These are phyloP conservation scores for Xylaria grammica DNA, from an alignment of 495 filamentous ascomycete genomes.

Conservation along the genomic window DNA sequence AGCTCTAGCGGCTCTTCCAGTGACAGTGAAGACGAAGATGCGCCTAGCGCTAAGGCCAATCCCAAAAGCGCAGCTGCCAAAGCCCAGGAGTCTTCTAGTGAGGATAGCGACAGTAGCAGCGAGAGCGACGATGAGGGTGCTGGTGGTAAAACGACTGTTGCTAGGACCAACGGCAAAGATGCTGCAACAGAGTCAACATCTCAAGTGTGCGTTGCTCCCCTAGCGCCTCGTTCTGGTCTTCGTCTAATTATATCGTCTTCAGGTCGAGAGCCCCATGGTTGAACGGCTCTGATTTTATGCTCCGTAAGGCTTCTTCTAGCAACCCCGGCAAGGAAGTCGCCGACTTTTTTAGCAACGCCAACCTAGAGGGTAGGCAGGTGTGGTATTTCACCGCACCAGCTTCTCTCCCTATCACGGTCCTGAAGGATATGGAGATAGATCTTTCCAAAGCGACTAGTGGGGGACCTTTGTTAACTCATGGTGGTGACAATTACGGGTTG, in stretches of 20 bases:
- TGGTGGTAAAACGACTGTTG: conserved; percentile 27
- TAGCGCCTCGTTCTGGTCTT: not conserved
- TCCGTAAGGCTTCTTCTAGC: conserved; percentile 40
- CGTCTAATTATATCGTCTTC: conserved; percentile 7
- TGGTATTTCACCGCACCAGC: conserved; percentile 58
- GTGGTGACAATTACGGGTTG: conserved; percentile 47
- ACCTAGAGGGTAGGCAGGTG: conserved; percentile 53
- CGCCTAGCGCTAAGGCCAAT: not conserved
- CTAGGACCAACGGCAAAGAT: conserved; percentile 34
- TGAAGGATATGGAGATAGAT: conserved; percentile 52
- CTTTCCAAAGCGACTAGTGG: conserved; percentile 43
- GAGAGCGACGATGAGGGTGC: conserved; percentile 40
- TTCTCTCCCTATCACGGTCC: conserved; percentile 52
- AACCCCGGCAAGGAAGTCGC: conserved; percentile 39
- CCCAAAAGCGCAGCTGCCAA: not conserved
- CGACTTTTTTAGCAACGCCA: conserved; percentile 47
- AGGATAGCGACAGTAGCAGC: conserved; percentile 34
- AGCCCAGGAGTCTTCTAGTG: conserved; percentile 9
- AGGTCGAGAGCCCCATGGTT: conserved; percentile 34
- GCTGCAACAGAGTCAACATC: conserved; percentile 15
- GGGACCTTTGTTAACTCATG: conserved; percentile 43
- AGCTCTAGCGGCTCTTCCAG: conserved; percentile 28
- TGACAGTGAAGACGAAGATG: conserved; percentile 22
- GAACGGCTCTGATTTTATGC: conserved; percentile 39
- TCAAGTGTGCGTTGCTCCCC: conserved; percentile 25